Evolutionary conservation across 805 yeast genomes (phyloP), one percentile per base, ranked within the genome.

Genomic region (Ogataea neopini): DNA sequence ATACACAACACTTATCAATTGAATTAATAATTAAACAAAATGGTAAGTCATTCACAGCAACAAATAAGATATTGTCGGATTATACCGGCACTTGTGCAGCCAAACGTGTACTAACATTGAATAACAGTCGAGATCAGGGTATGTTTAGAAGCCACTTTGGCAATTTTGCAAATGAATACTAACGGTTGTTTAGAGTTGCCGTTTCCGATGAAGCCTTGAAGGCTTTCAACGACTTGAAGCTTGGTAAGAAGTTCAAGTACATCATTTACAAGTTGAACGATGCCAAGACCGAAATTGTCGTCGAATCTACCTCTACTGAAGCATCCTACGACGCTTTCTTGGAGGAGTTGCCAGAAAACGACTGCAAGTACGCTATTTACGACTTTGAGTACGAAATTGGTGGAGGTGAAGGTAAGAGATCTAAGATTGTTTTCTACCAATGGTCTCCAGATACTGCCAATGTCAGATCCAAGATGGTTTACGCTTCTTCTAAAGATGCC

Each of bases 371-470:
- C 70, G 99, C 98, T 51, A 83, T 94, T 48, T 94, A 89, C 74
- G 98, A 92, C 74, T 92, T 94, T 63, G 97, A 92, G 75, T 94
- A 91, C 73, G 96, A 90, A 71, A 75, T 88, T 51, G 81, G 86
- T 57, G 82, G 80, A 44, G 91, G 89, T 61, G 98, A 92, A 73
- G 99, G 99, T 69, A 90, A 89, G 80, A 87, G 81, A 68, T 73
- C 77, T 65, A 83, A 83, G 77, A 79, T 83, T 58, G 78, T 81
- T 50, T 83, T 83, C 68, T 80, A 67, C 76, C 87, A 94, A 58
- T 94, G 99, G 99, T 84, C 97, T 53, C 99, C 99, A 63, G 99
- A 94, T 69, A 88, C 96, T 53, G 97, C 98, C 46, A 89, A 94
- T 53, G 84, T 94, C 64, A 86, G 95, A 77, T 71, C 90, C 61